Evolutionary conservation across 768 basidiomycete species (phyloP).

Genomic region (Lactarius vividus): DNA sequence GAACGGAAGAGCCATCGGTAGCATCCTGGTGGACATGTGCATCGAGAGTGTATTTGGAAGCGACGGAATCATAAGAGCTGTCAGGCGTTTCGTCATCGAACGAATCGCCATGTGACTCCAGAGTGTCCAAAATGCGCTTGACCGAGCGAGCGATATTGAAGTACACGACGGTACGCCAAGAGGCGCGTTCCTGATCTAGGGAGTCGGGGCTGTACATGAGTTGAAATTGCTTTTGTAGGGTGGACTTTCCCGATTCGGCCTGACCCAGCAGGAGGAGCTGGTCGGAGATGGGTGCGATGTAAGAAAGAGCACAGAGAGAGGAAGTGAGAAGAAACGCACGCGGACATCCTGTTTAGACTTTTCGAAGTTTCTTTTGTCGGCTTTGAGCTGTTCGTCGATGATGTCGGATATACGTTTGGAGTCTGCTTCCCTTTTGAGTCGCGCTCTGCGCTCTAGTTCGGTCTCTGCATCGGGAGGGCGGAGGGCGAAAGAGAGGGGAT

Average conservation of each 20-base stretch:
- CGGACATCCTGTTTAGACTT: conserved; percentile 73
- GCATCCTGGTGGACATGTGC: conserved; percentile 5
- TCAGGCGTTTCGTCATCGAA: conserved; percentile 22
- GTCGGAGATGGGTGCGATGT: conserved; percentile 23
- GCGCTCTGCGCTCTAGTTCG: conserved; percentile 55
- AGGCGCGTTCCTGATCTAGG: conserved; percentile 66
- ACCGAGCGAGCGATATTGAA: conserved; percentile 61
- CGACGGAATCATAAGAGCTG: conserved; percentile 6
- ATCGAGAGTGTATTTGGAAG: conserved; percentile 15
- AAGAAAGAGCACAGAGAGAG: not conserved
- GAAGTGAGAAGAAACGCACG: conserved; percentile 37
- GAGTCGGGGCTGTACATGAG: conserved; percentile 75
- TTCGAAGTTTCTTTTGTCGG: conserved; percentile 63
- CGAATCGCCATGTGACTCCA: conserved; percentile 32
- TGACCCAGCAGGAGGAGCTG: conserved; percentile 75
- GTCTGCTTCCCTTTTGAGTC: conserved; percentile 66
- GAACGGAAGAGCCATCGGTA: conserved; percentile 4
- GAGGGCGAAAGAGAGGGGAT: conserved; percentile 68
- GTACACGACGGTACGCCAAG: conserved; percentile 79
- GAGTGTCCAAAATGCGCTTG: conserved; percentile 36
- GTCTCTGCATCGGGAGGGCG: conserved; percentile 66
- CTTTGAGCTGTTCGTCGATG: conserved; percentile 77
- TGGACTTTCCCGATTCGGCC: conserved; percentile 76
- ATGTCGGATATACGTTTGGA: conserved; percentile 74
- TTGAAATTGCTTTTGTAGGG: conserved; percentile 76